A percentile compares a stretch with the other conserved stretches of the same genome.
Evolutionary conservation across 2,329 filamentous ascomycete species (phyloP).

Genomic region (Fusarium sterilihyphosum): DNA sequence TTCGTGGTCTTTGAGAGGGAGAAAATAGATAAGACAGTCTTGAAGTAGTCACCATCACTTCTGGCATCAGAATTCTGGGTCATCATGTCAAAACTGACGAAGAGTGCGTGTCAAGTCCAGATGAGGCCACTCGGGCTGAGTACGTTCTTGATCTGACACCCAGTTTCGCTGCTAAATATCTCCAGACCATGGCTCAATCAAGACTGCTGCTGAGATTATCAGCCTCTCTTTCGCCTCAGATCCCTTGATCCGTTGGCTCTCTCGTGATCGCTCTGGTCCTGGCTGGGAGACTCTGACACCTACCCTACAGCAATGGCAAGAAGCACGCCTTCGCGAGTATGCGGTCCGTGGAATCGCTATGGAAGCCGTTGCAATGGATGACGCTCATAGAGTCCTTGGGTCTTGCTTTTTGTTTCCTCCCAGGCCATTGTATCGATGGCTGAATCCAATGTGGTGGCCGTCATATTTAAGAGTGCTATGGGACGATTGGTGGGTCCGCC

Average conservation of each 20-base stretch:
- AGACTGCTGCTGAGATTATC: not conserved
- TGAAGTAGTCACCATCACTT: not conserved
- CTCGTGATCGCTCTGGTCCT: not conserved
- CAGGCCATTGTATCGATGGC: not conserved
- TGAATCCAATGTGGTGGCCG: not conserved
- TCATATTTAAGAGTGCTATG: not conserved
- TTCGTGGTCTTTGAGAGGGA: fast-evolving
- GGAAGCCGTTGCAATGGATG: not conserved
- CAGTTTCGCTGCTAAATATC: not conserved
- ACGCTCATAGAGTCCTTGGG: not conserved
- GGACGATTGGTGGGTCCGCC: not conserved
- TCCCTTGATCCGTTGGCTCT: not conserved
- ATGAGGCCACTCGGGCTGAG: not conserved
- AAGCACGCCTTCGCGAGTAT: not conserved
- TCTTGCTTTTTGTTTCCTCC: not conserved
- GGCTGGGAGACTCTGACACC: not conserved
- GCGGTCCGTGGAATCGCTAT: not conserved
- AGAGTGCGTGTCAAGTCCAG: not conserved
- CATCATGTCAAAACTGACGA: not conserved
- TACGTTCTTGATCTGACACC: fast-evolving
- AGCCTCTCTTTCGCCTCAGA: not conserved
- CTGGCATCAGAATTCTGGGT: not conserved
- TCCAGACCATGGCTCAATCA: not conserved
- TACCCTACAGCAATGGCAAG: not conserved
- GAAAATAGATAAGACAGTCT: not conserved